Evolutionary conservation across 495 filamentous ascomycete genomes (phyloP), one percentile per base, ranked within the genome.

Genomic region (Filosporella fistucella): DNA sequence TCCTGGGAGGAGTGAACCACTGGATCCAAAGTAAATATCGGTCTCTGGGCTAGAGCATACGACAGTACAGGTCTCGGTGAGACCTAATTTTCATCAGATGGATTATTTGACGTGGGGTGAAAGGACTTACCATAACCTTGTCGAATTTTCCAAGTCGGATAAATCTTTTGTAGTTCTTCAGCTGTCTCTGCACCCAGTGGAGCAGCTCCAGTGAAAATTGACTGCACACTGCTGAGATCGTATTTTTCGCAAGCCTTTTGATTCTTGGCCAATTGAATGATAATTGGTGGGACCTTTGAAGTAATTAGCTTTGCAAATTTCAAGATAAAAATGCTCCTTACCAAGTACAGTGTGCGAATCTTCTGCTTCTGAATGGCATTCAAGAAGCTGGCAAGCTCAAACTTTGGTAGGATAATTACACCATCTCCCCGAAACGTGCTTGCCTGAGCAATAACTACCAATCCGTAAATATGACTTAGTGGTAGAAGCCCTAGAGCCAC

Each of bases 31-130:
- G 60, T 74, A 74, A 46, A 93, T 73, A 55, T 95, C 90, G 30
- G 75, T 42, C 37, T 78, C 71, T 38, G 76, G 72, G 0, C 84
- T 85, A 3, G 79, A 71, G 59, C 71, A 72, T 1, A 91, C 80
- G 1, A 93, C 85, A 0, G 89, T 91, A 32, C 68, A 71, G 7
- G 85, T 88, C 59, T 96, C 90, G 5, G 90, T 95, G 57, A 95
- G 70, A 11, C 89, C n/a, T n/a, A n/a, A n/a, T n/a, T n/a, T n/a
- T n/a, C n/a, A n/a, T 51, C 53, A 36, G 12, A n/a, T n/a, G n/a
- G 4, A 11, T 47, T 39, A n/a, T 46, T 29, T 46, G 32, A 18
- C 10, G 29, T 36, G 4, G 16, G 5, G 0, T 41, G 45, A 21
- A 48, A 28, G 6, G 36, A 22, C n/a, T n/a, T n/a, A n/a, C n/a